These are phyloP conservation scores for Eustoma russellianum DNA, from an alignment of 257 asterid genomes.

Conservation along the genomic window DNA sequence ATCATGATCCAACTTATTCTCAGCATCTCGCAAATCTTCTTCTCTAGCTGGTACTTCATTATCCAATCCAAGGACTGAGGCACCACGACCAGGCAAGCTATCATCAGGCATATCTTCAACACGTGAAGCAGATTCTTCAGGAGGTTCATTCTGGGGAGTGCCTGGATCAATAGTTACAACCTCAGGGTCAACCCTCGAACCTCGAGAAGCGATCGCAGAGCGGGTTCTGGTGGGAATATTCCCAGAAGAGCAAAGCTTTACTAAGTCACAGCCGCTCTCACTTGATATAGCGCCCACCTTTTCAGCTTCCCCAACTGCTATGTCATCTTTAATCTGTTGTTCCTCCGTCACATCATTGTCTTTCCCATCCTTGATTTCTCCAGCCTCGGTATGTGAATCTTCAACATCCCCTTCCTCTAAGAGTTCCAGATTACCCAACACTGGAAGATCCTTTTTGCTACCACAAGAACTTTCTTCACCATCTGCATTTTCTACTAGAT, in stretches of 20 bases:
- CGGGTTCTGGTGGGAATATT: constrained; percentile 67
- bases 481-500: constrained; percentile 29
- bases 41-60: constrained; percentile 20
- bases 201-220: constrained; percentile 44
- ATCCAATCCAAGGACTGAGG: constrained; percentile 29
- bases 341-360: constrained; percentile 23
- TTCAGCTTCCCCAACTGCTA: constrained; percentile 12
- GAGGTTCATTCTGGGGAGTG: constrained; percentile 21
- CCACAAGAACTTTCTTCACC: constrained; percentile 21
- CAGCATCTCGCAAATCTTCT: constrained; percentile 21
- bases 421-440: constrained; percentile 31
- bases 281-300: constrained; percentile 24
- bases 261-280: constrained; percentile 35
- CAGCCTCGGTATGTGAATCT: constrained; percentile 24
- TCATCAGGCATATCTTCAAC: constrained; percentile 30
- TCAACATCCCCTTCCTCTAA: constrained; percentile 26
- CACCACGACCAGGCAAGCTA: constrained; percentile 29
- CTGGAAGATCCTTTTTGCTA: constrained; percentile 19
- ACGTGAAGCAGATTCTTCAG: constrained; percentile 32
- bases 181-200: constrained; percentile 32
- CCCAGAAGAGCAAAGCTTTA: constrained; percentile 46
- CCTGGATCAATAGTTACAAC: constrained; percentile 26
- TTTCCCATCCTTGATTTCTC: constrained; percentile 20
- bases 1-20: constrained; percentile 19
- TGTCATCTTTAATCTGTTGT: constrained; percentile 24